These are phyloP conservation scores for Lepidium africanum DNA, from an alignment of 345 rosid species.

Conservation along the genomic window DNA sequence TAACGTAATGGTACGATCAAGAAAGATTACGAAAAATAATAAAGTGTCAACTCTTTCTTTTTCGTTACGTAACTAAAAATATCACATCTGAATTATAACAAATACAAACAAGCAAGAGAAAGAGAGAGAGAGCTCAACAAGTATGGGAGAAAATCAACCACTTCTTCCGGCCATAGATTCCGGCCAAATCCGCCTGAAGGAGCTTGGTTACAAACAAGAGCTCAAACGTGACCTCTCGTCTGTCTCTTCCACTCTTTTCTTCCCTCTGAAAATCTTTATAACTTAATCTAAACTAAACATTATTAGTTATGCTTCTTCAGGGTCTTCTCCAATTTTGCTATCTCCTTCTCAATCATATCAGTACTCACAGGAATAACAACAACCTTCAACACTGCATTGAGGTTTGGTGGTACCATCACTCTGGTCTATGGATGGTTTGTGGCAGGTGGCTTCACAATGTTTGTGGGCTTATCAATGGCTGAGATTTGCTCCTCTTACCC, in stretches of 20 bases:
- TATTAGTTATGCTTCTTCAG: slow-evolving; percentile 33
- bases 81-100: too few relatives aligned
- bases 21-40: too few relatives aligned
- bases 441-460: slow-evolving; percentile 76
- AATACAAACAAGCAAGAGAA: too few relatives aligned
- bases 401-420: slow-evolving; percentile 71
- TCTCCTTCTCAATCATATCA: slow-evolving; percentile 88
- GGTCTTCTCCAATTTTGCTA: slow-evolving; percentile 86
- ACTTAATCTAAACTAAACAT: not conserved
- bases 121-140: too few relatives aligned
- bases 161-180: slow-evolving; percentile 34
- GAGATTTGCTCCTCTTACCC: slow-evolving; percentile 97
- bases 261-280: not conserved
- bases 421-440: slow-evolving; percentile 86
- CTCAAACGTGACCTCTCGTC: slow-evolving; percentile 96
- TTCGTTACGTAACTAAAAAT: too few relatives aligned
- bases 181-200: slow-evolving; percentile 61
- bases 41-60: too few relatives aligned
- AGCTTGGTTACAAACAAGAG: slow-evolving; percentile 97
- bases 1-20: too few relatives aligned
- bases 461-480: slow-evolving; percentile 84
- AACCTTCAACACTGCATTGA: slow-evolving; percentile 72
- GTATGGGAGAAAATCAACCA: not conserved
- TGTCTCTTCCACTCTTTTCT: slow-evolving; percentile 12
- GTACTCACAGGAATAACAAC: slow-evolving; percentile 93